These are phyloP conservation scores for Saccharum officinarum DNA, from an alignment of 176 grass and related monocot genomes.

Conservation along the genomic window DNA sequence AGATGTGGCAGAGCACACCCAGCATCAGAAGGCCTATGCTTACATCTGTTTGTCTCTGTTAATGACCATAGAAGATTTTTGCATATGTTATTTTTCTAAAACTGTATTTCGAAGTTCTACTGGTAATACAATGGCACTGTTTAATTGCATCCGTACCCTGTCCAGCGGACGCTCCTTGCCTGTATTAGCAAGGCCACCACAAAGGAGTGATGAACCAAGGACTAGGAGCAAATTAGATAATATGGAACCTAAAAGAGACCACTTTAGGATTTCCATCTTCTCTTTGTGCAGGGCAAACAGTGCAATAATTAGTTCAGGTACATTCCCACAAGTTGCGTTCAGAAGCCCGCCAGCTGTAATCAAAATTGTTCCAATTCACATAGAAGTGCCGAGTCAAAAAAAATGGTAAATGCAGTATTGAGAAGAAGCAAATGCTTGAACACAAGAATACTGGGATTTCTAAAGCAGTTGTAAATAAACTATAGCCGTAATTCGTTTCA, in stretches of 20 bases:
- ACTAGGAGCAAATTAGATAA: constrained; percentile 75
- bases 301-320: constrained; percentile 62
- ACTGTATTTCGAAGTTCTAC: neutral
- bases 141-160: constrained; percentile 15
- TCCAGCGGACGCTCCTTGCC: constrained; percentile 50
- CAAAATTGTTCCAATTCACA: constrained; percentile 1
- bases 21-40: constrained; percentile 58
- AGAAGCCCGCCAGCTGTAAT: constrained; percentile 66
- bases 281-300: constrained; percentile 59
- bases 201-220: constrained; percentile 65
- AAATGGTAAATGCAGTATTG: neutral
- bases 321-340: constrained; percentile 79
- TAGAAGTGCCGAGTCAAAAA: neutral
- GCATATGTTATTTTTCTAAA: neutral
- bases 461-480: neutral
- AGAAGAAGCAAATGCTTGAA: neutral
- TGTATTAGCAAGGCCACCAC: constrained; percentile 52
- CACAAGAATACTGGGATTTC: neutral
- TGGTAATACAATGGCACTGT: neutral
- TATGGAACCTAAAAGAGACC: constrained; percentile 69
- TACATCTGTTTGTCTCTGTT: constrained; percentile 62
- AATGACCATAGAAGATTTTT: neutral
- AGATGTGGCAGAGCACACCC: constrained; percentile 45
- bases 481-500: neutral
- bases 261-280: constrained; percentile 67